Evolutionary conservation across 495 filamentous ascomycete genomes (phyloP).

Genomic region (Xanthoparmelia taractica): DNA sequence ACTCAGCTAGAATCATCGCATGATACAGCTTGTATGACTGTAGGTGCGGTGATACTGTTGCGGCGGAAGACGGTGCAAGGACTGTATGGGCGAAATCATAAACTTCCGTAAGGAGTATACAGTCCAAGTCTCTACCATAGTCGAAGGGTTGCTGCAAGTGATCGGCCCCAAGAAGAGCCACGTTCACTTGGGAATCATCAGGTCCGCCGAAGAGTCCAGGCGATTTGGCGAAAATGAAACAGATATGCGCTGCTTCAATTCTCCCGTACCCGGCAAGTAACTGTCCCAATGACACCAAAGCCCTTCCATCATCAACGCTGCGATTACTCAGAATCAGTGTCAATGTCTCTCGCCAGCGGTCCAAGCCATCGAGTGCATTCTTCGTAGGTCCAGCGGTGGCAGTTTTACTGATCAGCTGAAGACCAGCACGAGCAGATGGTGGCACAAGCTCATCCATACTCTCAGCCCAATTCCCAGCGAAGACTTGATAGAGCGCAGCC

Average conservation of each 20-base stretch:
- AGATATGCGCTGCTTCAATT: constrained; percentile 85
- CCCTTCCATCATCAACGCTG: constrained; percentile 65
- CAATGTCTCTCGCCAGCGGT: constrained; percentile 89
- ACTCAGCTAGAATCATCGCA: constrained; percentile 73
- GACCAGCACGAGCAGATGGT: constrained; percentile 79
- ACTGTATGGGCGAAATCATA: constrained; percentile 80
- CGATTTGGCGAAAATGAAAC: constrained; percentile 54
- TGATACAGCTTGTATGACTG: constrained; percentile 83
- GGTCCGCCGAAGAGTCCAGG: constrained; percentile 63
- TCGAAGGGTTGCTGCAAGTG: constrained; percentile 57
- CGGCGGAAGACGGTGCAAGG: constrained; percentile 45
- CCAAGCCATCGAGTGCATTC: constrained; percentile 73
- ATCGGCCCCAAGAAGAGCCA: constrained; percentile 78
- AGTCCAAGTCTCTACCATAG: constrained; percentile 69
- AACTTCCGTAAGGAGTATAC: constrained; percentile 80
- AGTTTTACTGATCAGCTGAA: constrained; percentile 75
- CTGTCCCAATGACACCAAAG: constrained; percentile 71
- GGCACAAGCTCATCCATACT: constrained; percentile 96
- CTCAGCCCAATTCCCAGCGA: constrained; percentile 90
- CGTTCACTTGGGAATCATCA: constrained; percentile 71
- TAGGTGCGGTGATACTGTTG: constrained; percentile 67
- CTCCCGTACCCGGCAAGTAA: constrained; percentile 82
- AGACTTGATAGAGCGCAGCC: constrained; percentile 83
- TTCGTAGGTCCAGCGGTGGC: constrained; percentile 53
- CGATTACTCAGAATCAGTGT: constrained; percentile 80